phyloP scores from a whole-genome alignment of 495 filamentous ascomycete genomes.

The Xylaria scruposa region DNA sequence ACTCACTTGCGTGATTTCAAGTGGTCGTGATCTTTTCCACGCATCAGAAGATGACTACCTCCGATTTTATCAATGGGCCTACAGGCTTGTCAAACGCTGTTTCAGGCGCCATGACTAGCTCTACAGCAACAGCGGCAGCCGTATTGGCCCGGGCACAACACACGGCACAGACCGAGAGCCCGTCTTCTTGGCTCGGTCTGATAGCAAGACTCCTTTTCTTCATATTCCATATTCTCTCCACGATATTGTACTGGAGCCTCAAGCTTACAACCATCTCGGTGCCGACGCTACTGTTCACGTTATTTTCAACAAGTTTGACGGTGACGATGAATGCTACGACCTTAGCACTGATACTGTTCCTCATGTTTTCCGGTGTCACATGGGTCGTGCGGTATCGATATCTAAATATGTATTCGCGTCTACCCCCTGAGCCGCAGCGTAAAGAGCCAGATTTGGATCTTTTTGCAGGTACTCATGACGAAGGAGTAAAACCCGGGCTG shows the following conservation, averaged over 20 bases:
- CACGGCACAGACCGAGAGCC: conserved; percentile 45
- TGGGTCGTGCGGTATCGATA: conserved; percentile 95
- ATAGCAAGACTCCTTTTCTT: conserved; percentile 56
- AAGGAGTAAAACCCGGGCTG: conserved; percentile 86
- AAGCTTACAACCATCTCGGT: conserved; percentile 87
- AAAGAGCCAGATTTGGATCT: conserved; percentile 95
- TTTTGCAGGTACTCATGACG: conserved; percentile 90
- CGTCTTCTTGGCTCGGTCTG: conserved; percentile 56
- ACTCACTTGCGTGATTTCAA: conserved; percentile 1
- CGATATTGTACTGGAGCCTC: conserved; percentile 79
- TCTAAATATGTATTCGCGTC: conserved; percentile 91
- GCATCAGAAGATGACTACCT: conserved; percentile 30
- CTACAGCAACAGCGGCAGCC: conserved; percentile 36
- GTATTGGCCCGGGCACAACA: conserved; percentile 47
- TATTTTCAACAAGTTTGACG: conserved; percentile 94
- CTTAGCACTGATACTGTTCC: conserved; percentile 77
- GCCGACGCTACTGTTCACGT: conserved; percentile 86
- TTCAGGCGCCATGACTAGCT: conserved; percentile 34
- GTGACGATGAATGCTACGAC: conserved; percentile 99
- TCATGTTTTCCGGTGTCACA: conserved; percentile 77
- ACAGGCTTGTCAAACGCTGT: conserved; percentile 34
- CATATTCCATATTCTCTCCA: conserved; percentile 70
- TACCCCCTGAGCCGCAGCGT: conserved; percentile 92
- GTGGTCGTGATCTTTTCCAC: not conserved
- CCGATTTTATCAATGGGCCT: conserved; percentile 24